Conservation (phyloP, 768 basidiomycete species). For the Tylopilus sp. region DNA sequence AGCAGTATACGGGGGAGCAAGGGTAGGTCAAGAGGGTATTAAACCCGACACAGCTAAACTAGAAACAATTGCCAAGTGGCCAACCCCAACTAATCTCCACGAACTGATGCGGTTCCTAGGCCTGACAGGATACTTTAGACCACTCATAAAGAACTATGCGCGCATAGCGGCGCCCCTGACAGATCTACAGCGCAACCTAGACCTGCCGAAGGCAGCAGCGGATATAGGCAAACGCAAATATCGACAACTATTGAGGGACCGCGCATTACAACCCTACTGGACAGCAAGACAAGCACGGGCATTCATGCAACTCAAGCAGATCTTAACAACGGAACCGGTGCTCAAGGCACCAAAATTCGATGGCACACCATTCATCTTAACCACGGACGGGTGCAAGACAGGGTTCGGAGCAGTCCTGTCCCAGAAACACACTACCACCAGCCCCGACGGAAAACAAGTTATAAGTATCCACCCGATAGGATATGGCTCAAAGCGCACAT, state of each 20-base stretch:
- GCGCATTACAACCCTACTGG: slow-evolving; percentile 8
- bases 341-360: slow-evolving; percentile 26
- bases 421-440: slow-evolving; percentile 9
- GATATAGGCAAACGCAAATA: not conserved
- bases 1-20: no score
- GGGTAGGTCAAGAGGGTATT: no score
- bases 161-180: not conserved
- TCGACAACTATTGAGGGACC: not conserved
- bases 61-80: slow-evolving; percentile 5
- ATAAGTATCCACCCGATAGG: slow-evolving; percentile 3
- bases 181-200: not conserved
- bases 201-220: not conserved
- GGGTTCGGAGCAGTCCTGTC: slow-evolving; percentile 33
- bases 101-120: slow-evolving; percentile 6
- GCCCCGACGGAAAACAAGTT: not conserved
- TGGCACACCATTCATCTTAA: slow-evolving; percentile 36
- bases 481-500: slow-evolving; percentile 33
- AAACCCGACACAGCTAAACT: slow-evolving; percentile 2
- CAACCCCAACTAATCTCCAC: not conserved
- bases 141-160: slow-evolving; percentile 10
- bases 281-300: slow-evolving; percentile 17
- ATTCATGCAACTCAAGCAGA: slow-evolving; percentile 30
- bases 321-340: slow-evolving; percentile 16
- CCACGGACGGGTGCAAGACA: slow-evolving; percentile 32
- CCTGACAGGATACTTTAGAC: slow-evolving; percentile 5